These are phyloP conservation scores for Chrysophaeum taylorii DNA, from an alignment of 352 stramenopile genomes.

Conservation along the genomic window DNA sequence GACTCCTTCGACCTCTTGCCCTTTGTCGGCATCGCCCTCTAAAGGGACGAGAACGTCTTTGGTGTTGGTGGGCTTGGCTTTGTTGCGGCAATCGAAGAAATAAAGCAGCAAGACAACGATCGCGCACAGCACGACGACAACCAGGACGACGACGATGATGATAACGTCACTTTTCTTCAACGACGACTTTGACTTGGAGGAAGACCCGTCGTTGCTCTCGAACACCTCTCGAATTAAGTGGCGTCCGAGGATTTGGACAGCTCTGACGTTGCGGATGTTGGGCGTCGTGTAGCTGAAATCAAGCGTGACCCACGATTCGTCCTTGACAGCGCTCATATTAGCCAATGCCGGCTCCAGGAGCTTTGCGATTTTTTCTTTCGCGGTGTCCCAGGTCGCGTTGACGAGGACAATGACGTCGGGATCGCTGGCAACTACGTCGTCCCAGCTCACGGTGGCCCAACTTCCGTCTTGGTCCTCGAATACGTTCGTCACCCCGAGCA, in stretches of 20 bases:
- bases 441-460: slow-evolving; percentile 17
- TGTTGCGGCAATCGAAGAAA: no score
- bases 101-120: no score
- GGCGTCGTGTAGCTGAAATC: slow-evolving; percentile 14
- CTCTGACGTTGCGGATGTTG: slow-evolving; percentile 10
- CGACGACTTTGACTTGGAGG: no score
- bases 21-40: no score
- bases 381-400: slow-evolving; percentile 17
- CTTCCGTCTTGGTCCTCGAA: slow-evolving; percentile 11
- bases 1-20: no score
- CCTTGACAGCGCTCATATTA: slow-evolving; percentile 17
- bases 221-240: no score
- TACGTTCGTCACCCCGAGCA: slow-evolving; percentile 21
- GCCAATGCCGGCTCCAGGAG: slow-evolving; percentile 7
- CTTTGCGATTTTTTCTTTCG: slow-evolving; percentile 8
- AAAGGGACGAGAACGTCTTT: no score
- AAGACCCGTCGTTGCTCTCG: no score
- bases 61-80: no score
- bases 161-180: no score
- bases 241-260: slow-evolving; percentile 19
- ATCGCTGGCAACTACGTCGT: slow-evolving; percentile 14
- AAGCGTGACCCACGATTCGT: slow-evolving; percentile 9
- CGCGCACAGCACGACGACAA: no score
- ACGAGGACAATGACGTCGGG: slow-evolving; percentile 25
- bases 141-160: no score